Percentiles rank a stretch among this genome's conserved stretches.
Evolutionary conservation across 192 early-diverging fungal species (phyloP).

Genomic region (Backusella tarrabulga): DNA sequence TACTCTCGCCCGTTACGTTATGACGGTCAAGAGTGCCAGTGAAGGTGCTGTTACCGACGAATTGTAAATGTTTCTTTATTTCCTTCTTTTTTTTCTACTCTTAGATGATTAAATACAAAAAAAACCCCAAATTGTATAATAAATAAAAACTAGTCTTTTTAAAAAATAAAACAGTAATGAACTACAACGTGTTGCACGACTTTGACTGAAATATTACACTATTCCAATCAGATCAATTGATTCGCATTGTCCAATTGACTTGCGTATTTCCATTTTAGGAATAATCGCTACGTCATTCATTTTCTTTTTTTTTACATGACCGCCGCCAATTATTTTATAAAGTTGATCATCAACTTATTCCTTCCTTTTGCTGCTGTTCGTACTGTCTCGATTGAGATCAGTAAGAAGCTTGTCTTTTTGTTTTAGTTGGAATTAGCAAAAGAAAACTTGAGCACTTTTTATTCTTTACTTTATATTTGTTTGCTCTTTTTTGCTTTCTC

Average conservation of each 20-base stretch:
- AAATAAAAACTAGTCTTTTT: not conserved
- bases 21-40: conserved; percentile 75
- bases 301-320: not conserved
- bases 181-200: too few relatives aligned
- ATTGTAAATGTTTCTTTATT: conserved; percentile 35
- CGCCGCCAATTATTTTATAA: not conserved
- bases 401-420: not conserved
- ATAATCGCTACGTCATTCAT: not conserved
- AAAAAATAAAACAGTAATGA: not conserved
- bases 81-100: not conserved
- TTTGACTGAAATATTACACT: too few relatives aligned
- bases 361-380: not conserved
- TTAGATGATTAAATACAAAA: not conserved
- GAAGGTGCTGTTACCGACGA: conserved; percentile 89
- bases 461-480: not conserved
- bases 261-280: not conserved
- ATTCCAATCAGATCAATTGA: not conserved
- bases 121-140: not conserved
- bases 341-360: not conserved
- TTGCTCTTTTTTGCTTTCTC: not conserved
- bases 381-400: conserved; percentile 9
- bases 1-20: conserved; percentile 93
- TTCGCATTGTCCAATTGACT: not conserved
- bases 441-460: not conserved
- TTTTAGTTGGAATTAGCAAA: not conserved